phyloP scores from a whole-genome alignment of 2,329 filamentous ascomycete genomes.

The Claviceps sp. region DNA sequence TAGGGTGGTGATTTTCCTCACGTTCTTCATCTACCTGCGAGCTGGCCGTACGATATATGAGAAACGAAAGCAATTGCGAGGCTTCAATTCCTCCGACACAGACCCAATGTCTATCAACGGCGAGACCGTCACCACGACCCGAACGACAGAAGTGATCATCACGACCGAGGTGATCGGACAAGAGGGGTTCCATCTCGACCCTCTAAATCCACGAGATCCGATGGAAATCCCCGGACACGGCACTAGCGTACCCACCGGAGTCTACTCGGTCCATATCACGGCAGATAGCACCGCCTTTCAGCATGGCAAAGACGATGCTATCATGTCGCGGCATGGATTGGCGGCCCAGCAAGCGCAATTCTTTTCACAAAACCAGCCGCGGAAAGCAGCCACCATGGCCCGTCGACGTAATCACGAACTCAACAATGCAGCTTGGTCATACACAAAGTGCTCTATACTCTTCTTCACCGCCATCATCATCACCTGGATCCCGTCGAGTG shows the following conservation, averaged over 20 bases:
- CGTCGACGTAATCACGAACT: conserved; percentile 34
- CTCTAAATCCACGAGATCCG: conserved; percentile 10
- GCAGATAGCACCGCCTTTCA: conserved; percentile 12
- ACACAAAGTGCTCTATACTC: conserved; percentile 55
- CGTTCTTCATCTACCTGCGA: conserved; percentile 51
- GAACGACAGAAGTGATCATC: conserved; percentile 52
- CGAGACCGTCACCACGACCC: conserved; percentile 34
- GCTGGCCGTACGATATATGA: conserved; percentile 55
- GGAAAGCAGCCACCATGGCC: conserved; percentile 14
- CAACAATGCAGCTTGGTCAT: conserved; percentile 53
- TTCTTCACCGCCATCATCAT: conserved; percentile 60
- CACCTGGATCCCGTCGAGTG: conserved; percentile 65
- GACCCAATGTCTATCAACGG: conserved; percentile 25
- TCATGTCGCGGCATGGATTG: conserved; percentile 16
- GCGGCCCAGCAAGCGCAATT: conserved; percentile 8
- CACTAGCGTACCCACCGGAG: conserved; percentile 11
- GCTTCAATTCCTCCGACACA: conserved; percentile 35
- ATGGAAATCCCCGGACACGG: conserved; percentile 5
- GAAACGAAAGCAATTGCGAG: conserved; percentile 48
- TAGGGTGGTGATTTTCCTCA: conserved; percentile 48
- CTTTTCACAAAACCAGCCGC: conserved; percentile 8
- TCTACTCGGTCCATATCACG: conserved; percentile 39
- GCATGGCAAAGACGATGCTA: conserved; percentile 11
- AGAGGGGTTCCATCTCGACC: conserved; percentile 12
- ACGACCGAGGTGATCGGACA: conserved; percentile 31